A percentile compares a stretch with the other conserved stretches of the same genome.
These are phyloP conservation scores for Petasospora rhodanensis DNA, from an alignment of 1,139 yeast species.

Conservation along the genomic window DNA sequence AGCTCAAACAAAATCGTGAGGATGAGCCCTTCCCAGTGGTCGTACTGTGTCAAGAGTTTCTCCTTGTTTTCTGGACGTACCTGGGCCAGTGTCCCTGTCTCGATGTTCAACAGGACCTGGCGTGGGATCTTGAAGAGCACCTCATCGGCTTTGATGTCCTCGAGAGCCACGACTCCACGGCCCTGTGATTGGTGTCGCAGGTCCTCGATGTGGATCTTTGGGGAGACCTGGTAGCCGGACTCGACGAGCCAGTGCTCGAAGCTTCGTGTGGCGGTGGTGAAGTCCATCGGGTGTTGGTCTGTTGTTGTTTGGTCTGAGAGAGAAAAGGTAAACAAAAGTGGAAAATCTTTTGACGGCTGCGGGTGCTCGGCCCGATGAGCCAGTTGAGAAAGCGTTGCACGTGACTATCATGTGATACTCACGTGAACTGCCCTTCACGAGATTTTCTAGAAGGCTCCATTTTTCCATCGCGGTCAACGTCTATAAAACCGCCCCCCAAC, in stretches of 20 bases:
- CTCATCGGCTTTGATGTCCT: slow-evolving; percentile 56
- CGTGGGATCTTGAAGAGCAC: slow-evolving; percentile 68
- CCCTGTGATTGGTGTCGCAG: slow-evolving; percentile 60
- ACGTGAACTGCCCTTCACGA: neutral
- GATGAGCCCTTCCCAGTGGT: slow-evolving; percentile 78
- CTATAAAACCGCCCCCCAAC: too few species aligned
- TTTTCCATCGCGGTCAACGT: neutral
- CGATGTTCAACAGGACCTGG: slow-evolving; percentile 48
- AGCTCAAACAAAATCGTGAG: slow-evolving; percentile 60
- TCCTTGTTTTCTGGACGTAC: slow-evolving; percentile 32
- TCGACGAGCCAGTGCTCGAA: slow-evolving; percentile 45
- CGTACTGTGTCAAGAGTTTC: slow-evolving; percentile 38
- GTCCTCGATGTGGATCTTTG: slow-evolving; percentile 58
- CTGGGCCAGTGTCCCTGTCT: slow-evolving; percentile 44
- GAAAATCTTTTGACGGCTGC: neutral
- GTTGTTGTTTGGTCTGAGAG: neutral
- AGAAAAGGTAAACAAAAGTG: too few species aligned
- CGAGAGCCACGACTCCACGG: slow-evolving; percentile 66
- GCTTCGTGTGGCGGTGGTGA: slow-evolving; percentile 11
- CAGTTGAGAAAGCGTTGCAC: too few species aligned
- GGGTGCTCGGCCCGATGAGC: neutral
- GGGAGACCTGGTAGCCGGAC: slow-evolving; percentile 45
- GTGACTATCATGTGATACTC: too few species aligned
- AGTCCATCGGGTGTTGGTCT: slow-evolving; percentile 9
- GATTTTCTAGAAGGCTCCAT: slow-evolving; percentile 4